Percentiles rank a stretch among this genome's conserved stretches.
Evolutionary conservation across 495 filamentous ascomycete genomes (phyloP).

Genomic region (Aspergillus bertholletiae): DNA sequence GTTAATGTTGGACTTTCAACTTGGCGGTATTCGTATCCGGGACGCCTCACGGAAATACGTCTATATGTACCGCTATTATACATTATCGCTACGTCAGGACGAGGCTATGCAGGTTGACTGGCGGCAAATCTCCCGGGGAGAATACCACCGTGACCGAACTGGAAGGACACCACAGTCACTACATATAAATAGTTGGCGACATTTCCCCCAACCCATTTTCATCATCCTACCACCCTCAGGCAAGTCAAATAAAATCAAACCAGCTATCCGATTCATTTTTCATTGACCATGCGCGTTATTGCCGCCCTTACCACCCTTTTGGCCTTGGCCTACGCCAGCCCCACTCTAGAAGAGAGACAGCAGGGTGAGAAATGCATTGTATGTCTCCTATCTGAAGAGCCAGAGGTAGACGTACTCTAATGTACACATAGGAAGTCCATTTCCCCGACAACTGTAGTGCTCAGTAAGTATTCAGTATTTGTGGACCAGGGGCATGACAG

Average conservation of each 20-base stretch:
- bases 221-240: slow-evolving; percentile 1
- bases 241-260: neutral
- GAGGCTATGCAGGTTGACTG: neutral
- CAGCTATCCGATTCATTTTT: neutral
- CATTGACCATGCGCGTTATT: slow-evolving; percentile 9
- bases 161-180: neutral
- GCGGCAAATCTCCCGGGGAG: neutral
- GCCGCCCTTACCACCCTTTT: slow-evolving; percentile 5
- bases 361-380: slow-evolving; percentile 11
- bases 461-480: slow-evolving; percentile 2
- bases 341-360: slow-evolving; percentile 9
- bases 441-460: neutral
- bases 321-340: slow-evolving; percentile 6
- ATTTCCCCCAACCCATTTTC: neutral
- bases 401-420: neutral
- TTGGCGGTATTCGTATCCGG: neutral
- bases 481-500: neutral
- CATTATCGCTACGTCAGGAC: neutral
- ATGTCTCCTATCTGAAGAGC: neutral
- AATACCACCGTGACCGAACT: neutral
- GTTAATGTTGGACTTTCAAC: neutral
- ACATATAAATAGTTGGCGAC: slow-evolving; percentile 1
- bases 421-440: slow-evolving; percentile 1
- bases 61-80: neutral
- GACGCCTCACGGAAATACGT: neutral